A percentile compares a stretch with the other conserved stretches of the same genome.
Conservation (phyloP, 176 grass and related monocot genomes). For the Dendrocalamus sinicus region DNA sequence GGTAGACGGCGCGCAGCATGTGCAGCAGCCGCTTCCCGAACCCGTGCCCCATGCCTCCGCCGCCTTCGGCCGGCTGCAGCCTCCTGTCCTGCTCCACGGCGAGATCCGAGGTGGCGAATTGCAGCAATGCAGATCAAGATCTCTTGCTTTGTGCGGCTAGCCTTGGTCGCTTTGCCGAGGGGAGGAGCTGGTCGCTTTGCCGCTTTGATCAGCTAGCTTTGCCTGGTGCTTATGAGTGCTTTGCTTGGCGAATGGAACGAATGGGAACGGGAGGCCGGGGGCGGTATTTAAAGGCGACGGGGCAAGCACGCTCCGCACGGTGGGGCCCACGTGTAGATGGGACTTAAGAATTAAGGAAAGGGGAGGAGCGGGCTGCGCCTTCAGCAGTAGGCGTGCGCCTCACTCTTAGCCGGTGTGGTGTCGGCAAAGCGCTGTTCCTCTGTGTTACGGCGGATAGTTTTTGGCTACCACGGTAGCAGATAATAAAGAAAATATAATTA, state of each 20-base stretch:
- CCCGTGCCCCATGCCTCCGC: constrained; percentile 55
- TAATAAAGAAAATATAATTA: no score
- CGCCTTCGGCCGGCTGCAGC: constrained; percentile 18
- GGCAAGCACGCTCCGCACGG: background rate
- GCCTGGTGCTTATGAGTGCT: background rate
- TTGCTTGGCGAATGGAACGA: constrained; percentile 52
- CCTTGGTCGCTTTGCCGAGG: background rate
- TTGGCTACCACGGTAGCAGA: no score
- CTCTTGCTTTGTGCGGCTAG: background rate
- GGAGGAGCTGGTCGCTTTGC: background rate
- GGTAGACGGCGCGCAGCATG: constrained; percentile 69
- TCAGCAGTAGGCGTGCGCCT: no score
- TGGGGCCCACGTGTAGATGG: constrained; percentile 33
- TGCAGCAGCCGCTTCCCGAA: constrained; percentile 61
- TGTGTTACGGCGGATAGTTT: no score
- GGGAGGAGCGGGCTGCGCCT: background rate
- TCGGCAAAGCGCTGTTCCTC: no score
- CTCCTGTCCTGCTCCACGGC: constrained; percentile 5
- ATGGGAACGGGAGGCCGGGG: constrained; percentile 42
- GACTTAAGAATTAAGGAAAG: constrained; percentile 56
- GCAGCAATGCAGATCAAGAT: background rate
- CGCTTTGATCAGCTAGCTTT: background rate
- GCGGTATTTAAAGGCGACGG: constrained; percentile 50
- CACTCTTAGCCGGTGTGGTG: background rate
- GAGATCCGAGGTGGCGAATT: background rate